Evolutionary conservation across 257 asterid species (phyloP).

Genomic region (Nicotiana attenuata): DNA sequence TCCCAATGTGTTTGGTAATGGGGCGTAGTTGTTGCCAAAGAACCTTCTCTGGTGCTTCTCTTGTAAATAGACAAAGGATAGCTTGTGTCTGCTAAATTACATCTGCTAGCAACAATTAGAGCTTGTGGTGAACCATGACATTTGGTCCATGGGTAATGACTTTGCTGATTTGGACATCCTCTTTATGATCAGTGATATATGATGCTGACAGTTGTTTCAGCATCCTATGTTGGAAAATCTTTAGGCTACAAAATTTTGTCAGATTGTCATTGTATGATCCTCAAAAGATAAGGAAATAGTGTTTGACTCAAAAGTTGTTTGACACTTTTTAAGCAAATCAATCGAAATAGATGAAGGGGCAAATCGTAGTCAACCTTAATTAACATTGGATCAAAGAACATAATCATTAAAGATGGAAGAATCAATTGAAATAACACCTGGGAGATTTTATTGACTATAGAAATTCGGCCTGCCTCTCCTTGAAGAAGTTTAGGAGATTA

Average conservation of each 20-base stretch:
- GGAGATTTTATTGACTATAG: too few species aligned
- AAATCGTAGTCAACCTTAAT: too few species aligned
- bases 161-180: neutral
- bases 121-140: neutral
- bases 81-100: neutral
- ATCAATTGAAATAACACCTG: too few species aligned
- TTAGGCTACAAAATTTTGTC: neutral
- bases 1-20: too few species aligned
- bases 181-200: neutral
- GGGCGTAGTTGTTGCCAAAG: neutral
- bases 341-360: too few species aligned
- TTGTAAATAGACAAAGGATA: neutral
- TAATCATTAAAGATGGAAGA: too few species aligned
- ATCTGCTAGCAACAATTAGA: neutral
- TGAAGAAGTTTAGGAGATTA: too few species aligned
- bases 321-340: too few species aligned
- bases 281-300: slow-evolving; percentile 5
- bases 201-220: neutral
- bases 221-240: neutral
- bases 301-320: too few species aligned
- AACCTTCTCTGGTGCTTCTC: neutral
- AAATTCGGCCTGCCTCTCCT: too few species aligned
- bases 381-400: too few species aligned
- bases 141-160: neutral
- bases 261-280: neutral